Evolutionary conservation across 2,329 filamentous ascomycete species (phyloP).

Genomic region (Aureobasidium sp.): DNA sequence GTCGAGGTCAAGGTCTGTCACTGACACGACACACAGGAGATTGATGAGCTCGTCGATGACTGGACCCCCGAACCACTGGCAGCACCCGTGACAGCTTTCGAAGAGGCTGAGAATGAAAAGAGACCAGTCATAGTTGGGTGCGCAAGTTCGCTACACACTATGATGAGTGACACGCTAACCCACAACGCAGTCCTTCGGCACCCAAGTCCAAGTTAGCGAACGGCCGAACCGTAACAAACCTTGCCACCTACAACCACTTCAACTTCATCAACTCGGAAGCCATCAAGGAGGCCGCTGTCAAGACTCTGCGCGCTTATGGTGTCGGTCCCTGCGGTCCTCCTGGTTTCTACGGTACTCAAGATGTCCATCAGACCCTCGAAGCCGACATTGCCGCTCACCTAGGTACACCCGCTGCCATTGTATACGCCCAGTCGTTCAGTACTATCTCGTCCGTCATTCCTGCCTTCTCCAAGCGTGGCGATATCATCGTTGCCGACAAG

Average conservation of each 20-base stretch:
- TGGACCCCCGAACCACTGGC: conserved; percentile 95
- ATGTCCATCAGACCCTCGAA: conserved; percentile 96
- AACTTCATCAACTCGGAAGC: conserved; percentile 91
- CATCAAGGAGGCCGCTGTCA: conserved; percentile 90
- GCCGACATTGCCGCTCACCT: conserved; percentile 86
- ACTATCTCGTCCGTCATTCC: conserved; percentile 97
- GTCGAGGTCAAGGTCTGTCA: neutral
- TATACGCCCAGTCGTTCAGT: conserved; percentile 93
- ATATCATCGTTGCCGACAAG: conserved; percentile 92
- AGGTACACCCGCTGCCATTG: conserved; percentile 80
- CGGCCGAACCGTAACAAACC: conserved; percentile 85
- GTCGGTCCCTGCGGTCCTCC: conserved; percentile 95
- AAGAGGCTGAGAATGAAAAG: conserved; percentile 77
- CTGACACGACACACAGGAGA: conserved; percentile 54
- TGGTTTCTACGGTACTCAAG: conserved; percentile 96
- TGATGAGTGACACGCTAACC: neutral
- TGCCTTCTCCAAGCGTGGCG: conserved; percentile 91
- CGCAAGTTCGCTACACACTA: conserved; percentile 17
- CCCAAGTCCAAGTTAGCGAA: conserved; percentile 84
- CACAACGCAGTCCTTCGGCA: conserved; percentile 62
- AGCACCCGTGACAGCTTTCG: conserved; percentile 61
- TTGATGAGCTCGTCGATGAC: conserved; percentile 92
- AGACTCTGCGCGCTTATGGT: conserved; percentile 88
- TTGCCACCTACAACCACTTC: conserved; percentile 95
- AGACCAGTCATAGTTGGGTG: conserved; percentile 84